Evolutionary conservation across 2,329 filamentous ascomycete species (phyloP).

Genomic region (Alternaria sp.): DNA sequence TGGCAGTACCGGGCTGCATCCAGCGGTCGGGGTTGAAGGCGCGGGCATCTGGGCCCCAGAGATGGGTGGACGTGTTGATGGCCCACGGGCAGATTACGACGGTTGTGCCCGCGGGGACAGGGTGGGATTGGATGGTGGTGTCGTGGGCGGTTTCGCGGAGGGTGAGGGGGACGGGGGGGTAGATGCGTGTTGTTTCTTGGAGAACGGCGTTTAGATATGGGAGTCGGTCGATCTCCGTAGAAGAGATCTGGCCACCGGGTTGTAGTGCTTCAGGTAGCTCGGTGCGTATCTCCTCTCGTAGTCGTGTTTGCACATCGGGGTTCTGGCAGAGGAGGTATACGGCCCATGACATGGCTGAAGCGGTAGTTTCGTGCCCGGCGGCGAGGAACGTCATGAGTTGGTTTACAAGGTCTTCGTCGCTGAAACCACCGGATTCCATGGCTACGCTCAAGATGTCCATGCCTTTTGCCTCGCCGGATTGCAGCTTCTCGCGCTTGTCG

Average conservation of each 20-base stretch:
- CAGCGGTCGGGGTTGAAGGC: constrained; percentile 76
- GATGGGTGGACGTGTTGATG: constrained; percentile 69
- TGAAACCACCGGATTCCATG: constrained; percentile 75
- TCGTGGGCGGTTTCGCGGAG: constrained; percentile 69
- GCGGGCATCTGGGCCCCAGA: constrained; percentile 79
- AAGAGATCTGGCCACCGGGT: constrained; percentile 53
- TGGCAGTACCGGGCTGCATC: constrained; percentile 53
- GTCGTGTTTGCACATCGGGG: constrained; percentile 55
- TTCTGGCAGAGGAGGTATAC: constrained; percentile 60
- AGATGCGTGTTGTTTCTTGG: constrained; percentile 77
- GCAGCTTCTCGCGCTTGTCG: constrained; percentile 68
- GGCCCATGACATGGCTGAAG: constrained; percentile 61
- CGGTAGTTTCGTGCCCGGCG: constrained; percentile 67
- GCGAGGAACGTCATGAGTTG: constrained; percentile 91
- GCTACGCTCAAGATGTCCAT: constrained; percentile 83
- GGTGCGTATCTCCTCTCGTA: constrained; percentile 59
- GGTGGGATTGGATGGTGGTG: constrained; percentile 68
- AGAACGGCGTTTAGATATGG: constrained; percentile 79
- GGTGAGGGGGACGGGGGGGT: constrained; percentile 73
- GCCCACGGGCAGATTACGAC: constrained; percentile 70
- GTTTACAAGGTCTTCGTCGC: constrained; percentile 80
- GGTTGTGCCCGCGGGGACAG: constrained; percentile 72
- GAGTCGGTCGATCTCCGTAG: constrained; percentile 70
- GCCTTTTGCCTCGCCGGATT: constrained; percentile 55
- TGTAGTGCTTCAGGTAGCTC: constrained; percentile 53